phyloP scores from a whole-genome alignment of 1,284 basidiomycete genomes.

The Ustilago crameri region DNA sequence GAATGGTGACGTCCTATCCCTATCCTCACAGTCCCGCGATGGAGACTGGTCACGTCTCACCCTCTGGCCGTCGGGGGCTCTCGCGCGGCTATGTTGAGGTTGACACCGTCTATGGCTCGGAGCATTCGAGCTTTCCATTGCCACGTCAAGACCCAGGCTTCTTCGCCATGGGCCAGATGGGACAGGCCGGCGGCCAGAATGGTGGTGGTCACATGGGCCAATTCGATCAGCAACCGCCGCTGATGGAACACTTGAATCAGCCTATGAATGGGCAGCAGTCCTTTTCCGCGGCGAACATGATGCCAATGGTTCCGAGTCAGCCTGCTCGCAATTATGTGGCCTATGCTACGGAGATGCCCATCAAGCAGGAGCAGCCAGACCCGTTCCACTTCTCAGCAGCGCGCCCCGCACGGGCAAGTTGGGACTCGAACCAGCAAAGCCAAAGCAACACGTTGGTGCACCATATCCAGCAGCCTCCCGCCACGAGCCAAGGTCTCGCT shows the following conservation, averaged over 20 bases:
- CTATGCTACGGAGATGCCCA: slow-evolving; percentile 8
- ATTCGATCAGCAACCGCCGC: slow-evolving; percentile 11
- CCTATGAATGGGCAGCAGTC: slow-evolving; percentile 11
- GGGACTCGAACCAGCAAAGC: slow-evolving; percentile 44
- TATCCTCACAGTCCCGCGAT: slow-evolving; percentile 12
- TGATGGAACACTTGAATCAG: slow-evolving; percentile 8
- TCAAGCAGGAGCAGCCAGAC: slow-evolving; percentile 32
- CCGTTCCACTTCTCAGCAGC: slow-evolving; percentile 42
- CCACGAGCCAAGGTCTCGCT: slow-evolving; percentile 44
- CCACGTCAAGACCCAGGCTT: slow-evolving; percentile 23
- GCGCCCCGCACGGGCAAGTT: slow-evolving; percentile 31
- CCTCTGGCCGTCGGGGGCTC: slow-evolving; percentile 20
- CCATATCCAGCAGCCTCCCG: slow-evolving; percentile 32
- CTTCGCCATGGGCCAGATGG: slow-evolving; percentile 14
- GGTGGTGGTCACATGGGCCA: slow-evolving; percentile 6
- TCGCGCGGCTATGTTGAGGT: slow-evolving; percentile 17
- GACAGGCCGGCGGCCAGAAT: slow-evolving; percentile 7
- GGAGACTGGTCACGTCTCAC: slow-evolving; percentile 17
- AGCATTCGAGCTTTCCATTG: slow-evolving; percentile 7
- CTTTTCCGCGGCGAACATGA: slow-evolving; percentile 17
- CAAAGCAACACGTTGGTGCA: slow-evolving; percentile 20
- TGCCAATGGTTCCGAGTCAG: slow-evolving; percentile 38
- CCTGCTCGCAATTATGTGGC: slow-evolving; percentile 12
- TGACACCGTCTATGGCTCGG: slow-evolving; percentile 7
- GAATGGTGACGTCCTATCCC: slow-evolving; percentile 13